These are phyloP conservation scores for Diaporthe ampelina DNA, from an alignment of 2,329 filamentous ascomycete genomes.

Conservation along the genomic window DNA sequence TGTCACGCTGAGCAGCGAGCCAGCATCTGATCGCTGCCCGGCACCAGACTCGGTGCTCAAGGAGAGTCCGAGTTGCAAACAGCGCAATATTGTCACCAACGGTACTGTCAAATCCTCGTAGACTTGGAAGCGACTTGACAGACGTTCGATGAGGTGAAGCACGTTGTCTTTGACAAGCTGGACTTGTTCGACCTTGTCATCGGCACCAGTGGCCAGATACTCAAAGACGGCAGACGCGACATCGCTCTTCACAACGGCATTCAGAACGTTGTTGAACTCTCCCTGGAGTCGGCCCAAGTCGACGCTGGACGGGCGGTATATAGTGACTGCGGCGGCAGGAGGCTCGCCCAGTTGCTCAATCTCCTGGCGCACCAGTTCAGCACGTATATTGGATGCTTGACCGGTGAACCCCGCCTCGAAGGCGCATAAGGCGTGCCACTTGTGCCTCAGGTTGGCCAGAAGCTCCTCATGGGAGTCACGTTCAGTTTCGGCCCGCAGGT, in stretches of 20 bases:
- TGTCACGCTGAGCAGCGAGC: slow-evolving; percentile 58
- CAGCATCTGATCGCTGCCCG: slow-evolving; percentile 31
- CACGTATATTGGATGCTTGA: slow-evolving; percentile 76
- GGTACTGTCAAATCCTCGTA: slow-evolving; percentile 90
- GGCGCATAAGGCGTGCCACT: slow-evolving; percentile 70
- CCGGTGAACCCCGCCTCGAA: slow-evolving; percentile 80
- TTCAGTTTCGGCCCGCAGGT: slow-evolving; percentile 75
- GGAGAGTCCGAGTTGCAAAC: slow-evolving; percentile 81
- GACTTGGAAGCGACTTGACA: slow-evolving; percentile 78
- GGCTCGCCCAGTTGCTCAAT: slow-evolving; percentile 74
- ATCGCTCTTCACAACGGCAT: slow-evolving; percentile 68
- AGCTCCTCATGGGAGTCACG: slow-evolving; percentile 70
- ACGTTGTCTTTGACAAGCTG: slow-evolving; percentile 69
- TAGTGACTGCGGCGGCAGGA: slow-evolving; percentile 72
- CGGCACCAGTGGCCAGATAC: slow-evolving; percentile 48
- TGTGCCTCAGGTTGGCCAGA: slow-evolving; percentile 65
- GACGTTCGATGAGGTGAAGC: slow-evolving; percentile 77
- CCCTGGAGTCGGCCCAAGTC: slow-evolving; percentile 81
- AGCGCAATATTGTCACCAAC: slow-evolving; percentile 82
- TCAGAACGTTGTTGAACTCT: slow-evolving; percentile 84
- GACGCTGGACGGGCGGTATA: slow-evolving; percentile 79
- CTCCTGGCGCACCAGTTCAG: slow-evolving; percentile 73
- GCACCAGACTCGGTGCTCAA: slow-evolving; percentile 55
- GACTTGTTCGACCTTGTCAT: slow-evolving; percentile 58
- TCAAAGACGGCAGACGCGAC: slow-evolving; percentile 56